phyloP scores from a whole-genome alignment of 306 rosid species.

The Trifolium dubium region DNA sequence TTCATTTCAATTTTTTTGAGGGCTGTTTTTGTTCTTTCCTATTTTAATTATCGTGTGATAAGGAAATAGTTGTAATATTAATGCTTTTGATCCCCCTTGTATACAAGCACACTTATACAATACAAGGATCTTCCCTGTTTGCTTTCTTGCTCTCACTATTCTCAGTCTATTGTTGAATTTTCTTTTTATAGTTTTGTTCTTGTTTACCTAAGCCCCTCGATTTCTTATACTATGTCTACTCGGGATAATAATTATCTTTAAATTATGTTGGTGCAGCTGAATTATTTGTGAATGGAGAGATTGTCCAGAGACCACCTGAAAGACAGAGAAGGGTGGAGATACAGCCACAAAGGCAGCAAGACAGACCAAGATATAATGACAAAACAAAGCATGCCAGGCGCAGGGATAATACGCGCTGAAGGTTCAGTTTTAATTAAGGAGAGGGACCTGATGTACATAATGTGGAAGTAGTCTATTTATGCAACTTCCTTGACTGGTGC shows the following conservation, averaged over 20 bases:
- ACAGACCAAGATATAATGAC: conserved; percentile 92
- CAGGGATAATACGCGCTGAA: conserved; percentile 69
- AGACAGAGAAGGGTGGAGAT: conserved; percentile 98
- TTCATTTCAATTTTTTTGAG: neutral
- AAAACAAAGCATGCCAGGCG: conserved; percentile 79
- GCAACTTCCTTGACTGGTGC: conserved; percentile 28
- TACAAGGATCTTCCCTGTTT: neutral
- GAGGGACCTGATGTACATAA: conserved; percentile 41
- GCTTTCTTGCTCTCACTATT: neutral
- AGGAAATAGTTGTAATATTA: neutral
- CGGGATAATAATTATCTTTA: conserved; percentile 1
- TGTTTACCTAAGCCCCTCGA: neutral
- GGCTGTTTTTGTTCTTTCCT: neutral
- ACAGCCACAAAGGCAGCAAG: conserved; percentile 83
- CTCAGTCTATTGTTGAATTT: neutral
- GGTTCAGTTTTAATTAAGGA: neutral
- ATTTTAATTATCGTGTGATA: neutral
- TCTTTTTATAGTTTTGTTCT: neutral
- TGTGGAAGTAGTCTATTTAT: conserved; percentile 37
- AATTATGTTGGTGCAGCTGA: conserved; percentile 69
- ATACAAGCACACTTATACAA: neutral
- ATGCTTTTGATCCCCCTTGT: neutral
- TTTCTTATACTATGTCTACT: neutral
- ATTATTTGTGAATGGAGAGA: conserved; percentile 88
- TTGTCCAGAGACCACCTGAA: conserved; percentile 91